These are phyloP conservation scores for Starmerella etchellsii DNA, from an alignment of 805 yeast genomes.

Conservation along the genomic window DNA sequence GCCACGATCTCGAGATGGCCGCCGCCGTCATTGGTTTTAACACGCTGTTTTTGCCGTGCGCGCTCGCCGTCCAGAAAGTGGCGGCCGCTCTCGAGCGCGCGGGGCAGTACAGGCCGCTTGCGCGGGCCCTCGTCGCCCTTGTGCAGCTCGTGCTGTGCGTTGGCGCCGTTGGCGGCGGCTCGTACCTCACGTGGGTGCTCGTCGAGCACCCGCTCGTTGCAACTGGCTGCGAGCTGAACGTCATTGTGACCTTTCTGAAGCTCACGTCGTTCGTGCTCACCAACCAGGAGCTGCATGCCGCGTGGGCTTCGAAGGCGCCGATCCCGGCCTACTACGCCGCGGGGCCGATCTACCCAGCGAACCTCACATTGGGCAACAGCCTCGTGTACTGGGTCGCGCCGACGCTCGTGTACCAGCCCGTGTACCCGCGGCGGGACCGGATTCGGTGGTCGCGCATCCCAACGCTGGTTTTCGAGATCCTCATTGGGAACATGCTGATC, in stretches of 20 bases:
- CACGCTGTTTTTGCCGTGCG: constrained; percentile 29
- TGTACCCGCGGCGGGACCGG: constrained; percentile 30
- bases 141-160: constrained; percentile 27
- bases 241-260: constrained; percentile 32
- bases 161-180: constrained; percentile 11
- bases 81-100: constrained; percentile 18
- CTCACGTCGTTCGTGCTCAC: constrained; percentile 34
- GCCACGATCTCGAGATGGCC: constrained; percentile 24
- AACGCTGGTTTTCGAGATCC: constrained; percentile 29
- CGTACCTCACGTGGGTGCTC: constrained; percentile 20
- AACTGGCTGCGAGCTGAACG: constrained; percentile 31
- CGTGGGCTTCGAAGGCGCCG: constrained; percentile 18
- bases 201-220: constrained; percentile 35
- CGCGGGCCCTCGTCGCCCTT: constrained; percentile 27
- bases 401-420: constrained; percentile 38
- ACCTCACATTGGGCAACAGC: constrained; percentile 29
- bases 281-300: constrained; percentile 33
- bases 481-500: constrained; percentile 24
- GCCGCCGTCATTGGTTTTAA: constrained; percentile 22
- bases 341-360: constrained; percentile 30
- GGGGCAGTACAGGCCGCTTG: constrained; percentile 2
- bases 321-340: constrained; percentile 28
- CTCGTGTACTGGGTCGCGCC: constrained; percentile 36
- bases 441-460: constrained; percentile 26
- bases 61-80: constrained; percentile 28